phyloP scores from a whole-genome alignment of 176 grass and related monocot genomes.

The Aegilops speltoides region DNA sequence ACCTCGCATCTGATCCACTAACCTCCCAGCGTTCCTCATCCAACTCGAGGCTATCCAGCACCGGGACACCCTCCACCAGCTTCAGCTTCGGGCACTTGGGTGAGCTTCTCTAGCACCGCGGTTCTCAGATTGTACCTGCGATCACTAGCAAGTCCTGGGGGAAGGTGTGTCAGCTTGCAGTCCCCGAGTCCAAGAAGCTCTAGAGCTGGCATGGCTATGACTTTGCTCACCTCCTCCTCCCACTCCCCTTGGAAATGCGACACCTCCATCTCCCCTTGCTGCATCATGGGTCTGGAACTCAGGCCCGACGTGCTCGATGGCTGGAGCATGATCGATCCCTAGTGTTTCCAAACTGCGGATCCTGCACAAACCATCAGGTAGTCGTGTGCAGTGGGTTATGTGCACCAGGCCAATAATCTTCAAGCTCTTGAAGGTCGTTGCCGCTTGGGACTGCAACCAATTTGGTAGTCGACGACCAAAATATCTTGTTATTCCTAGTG shows the following conservation, averaged over 20 bases:
- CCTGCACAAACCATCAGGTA: neutral
- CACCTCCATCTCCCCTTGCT: neutral
- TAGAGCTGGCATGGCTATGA: neutral
- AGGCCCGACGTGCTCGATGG: neutral
- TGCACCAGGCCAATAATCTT: accelerated
- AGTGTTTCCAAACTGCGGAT: neutral
- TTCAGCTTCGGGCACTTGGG: neutral
- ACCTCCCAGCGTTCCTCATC: neutral
- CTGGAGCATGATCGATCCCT: neutral
- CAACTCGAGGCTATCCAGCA: neutral
- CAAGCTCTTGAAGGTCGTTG: neutral
- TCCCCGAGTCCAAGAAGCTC: accelerated
- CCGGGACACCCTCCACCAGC: neutral
- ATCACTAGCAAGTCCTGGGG: neutral
- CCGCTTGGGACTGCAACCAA: neutral
- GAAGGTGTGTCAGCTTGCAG: constrained; percentile 17
- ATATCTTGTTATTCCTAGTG: neutral
- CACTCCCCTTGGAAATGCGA: constrained; percentile 15
- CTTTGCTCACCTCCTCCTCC: neutral
- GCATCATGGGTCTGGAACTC: neutral
- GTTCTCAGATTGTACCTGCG: neutral
- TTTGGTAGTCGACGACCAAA: constrained; percentile 17
- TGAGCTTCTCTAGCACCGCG: neutral
- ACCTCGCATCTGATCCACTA: neutral
- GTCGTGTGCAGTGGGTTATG: neutral